phyloP scores from a whole-genome alignment of 768 basidiomycete genomes.

The Mycena latifolia region DNA sequence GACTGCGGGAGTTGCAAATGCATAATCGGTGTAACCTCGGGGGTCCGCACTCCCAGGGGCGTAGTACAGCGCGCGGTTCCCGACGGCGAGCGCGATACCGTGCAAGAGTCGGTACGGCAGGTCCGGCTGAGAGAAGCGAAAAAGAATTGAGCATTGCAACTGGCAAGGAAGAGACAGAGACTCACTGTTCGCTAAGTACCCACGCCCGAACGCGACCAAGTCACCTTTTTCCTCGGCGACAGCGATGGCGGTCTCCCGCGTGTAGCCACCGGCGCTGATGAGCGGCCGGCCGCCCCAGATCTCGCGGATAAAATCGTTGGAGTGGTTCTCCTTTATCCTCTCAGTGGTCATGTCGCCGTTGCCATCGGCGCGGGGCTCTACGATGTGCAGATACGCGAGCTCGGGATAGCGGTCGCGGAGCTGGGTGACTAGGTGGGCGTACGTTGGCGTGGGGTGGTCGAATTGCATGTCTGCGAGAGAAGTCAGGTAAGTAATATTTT shows the following conservation, averaged over 20 bases:
- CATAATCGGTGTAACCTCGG: too few relatives aligned
- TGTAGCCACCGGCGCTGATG: background rate
- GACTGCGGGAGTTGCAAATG: constrained; percentile 16
- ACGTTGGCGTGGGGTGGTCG: too few relatives aligned
- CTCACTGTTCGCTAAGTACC: constrained; percentile 55
- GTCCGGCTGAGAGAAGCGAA: constrained; percentile 44
- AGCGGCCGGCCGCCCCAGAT: too few relatives aligned
- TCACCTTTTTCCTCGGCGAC: background rate
- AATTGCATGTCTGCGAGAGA: background rate
- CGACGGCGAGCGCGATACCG: constrained; percentile 42
- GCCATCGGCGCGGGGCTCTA: too few relatives aligned
- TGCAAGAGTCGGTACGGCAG: too few relatives aligned
- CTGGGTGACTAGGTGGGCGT: background rate
- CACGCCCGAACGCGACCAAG: constrained; percentile 48
- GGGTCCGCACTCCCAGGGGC: constrained; percentile 36
- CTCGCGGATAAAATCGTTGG: too few relatives aligned
- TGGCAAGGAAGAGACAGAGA: background rate
- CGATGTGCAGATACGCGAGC: background rate
- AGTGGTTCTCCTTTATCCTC: too few relatives aligned
- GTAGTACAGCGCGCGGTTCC: constrained; percentile 46
- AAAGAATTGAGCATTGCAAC: background rate
- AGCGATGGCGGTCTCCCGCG: background rate
- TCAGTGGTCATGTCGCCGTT: too few relatives aligned
- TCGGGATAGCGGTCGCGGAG: background rate
- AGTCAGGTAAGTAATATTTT: too few relatives aligned